phyloP scores from a whole-genome alignment of 2,329 filamentous ascomycete species.

The Paramyrothecium sp. region DNA sequence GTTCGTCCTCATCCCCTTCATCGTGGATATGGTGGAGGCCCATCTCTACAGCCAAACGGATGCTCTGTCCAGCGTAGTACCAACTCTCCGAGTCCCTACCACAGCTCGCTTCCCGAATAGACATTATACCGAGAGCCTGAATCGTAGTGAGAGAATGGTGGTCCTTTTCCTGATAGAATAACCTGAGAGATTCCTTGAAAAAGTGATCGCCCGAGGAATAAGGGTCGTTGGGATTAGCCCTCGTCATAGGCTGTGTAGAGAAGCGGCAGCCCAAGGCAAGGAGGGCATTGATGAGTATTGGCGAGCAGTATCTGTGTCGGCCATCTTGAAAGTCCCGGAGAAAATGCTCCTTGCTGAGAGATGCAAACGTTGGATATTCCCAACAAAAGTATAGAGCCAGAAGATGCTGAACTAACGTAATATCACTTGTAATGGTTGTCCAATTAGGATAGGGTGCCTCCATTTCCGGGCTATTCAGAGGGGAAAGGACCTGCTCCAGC shows the following conservation, averaged over 20 bases:
- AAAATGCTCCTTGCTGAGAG: constrained; percentile 71
- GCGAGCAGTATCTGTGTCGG: constrained; percentile 63
- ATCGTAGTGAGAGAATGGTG: constrained; percentile 67
- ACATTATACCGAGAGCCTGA: constrained; percentile 75
- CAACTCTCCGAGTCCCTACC: constrained; percentile 72
- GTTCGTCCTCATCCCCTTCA: constrained; percentile 50
- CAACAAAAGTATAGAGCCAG: constrained; percentile 71
- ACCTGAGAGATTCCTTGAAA: constrained; percentile 65
- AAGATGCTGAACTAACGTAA: constrained; percentile 59
- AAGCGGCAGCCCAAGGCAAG: constrained; percentile 67
- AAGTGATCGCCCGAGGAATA: constrained; percentile 71
- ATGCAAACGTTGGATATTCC: constrained; percentile 73
- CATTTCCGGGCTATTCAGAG: constrained; percentile 41
- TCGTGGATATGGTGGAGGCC: constrained; percentile 58
- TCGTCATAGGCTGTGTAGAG: constrained; percentile 62
- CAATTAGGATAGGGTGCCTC: constrained; percentile 46
- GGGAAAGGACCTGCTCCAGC: constrained; percentile 48
- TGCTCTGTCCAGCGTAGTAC: constrained; percentile 70
- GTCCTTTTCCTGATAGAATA: constrained; percentile 57
- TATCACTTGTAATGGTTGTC: constrained; percentile 61
- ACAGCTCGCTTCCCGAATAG: constrained; percentile 70
- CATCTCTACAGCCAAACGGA: constrained; percentile 70
- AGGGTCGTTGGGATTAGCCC: constrained; percentile 60
- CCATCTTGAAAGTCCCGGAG: constrained; percentile 63
- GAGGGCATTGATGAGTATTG: constrained; percentile 64